A percentile compares a stretch with the other conserved stretches of the same genome.
These are phyloP conservation scores for Cladophialophora bantiana DNA, from an alignment of 2,329 filamentous ascomycete species.

Conservation along the genomic window DNA sequence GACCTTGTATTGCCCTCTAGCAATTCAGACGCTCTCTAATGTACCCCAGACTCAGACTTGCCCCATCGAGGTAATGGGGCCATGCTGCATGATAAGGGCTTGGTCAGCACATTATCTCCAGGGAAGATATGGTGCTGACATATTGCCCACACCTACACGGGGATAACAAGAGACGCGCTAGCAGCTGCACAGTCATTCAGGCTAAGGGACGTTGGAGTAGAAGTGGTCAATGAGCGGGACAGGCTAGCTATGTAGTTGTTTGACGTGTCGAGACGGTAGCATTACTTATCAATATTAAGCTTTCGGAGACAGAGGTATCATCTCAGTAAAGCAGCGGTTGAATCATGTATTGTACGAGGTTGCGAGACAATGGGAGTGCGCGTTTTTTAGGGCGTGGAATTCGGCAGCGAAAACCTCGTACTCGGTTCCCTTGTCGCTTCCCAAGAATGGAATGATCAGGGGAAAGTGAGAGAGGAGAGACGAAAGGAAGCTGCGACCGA, in stretches of 20 bases:
- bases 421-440: background rate
- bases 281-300: background rate
- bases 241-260: background rate
- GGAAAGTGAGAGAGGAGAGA: background rate
- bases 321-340: background rate
- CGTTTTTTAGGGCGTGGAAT: background rate
- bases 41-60: constrained; percentile 14
- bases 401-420: background rate
- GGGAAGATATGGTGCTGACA: constrained; percentile 22
- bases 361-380: background rate
- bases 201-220: background rate
- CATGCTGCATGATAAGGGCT: constrained; percentile 14
- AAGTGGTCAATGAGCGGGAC: background rate
- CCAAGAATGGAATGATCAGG: constrained; percentile 1
- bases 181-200: constrained; percentile 15
- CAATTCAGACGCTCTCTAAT: background rate
- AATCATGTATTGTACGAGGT: background rate
- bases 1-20: background rate
- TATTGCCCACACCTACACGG: background rate
- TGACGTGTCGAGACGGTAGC: background rate
- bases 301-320: background rate
- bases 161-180: background rate
- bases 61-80: constrained; percentile 21
- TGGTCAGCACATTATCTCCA: constrained; percentile 24
- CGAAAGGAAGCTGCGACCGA: background rate